These are phyloP conservation scores for Basidiobolus meristosporus DNA, from an alignment of 371 early-diverging fungal species.

Conservation along the genomic window DNA sequence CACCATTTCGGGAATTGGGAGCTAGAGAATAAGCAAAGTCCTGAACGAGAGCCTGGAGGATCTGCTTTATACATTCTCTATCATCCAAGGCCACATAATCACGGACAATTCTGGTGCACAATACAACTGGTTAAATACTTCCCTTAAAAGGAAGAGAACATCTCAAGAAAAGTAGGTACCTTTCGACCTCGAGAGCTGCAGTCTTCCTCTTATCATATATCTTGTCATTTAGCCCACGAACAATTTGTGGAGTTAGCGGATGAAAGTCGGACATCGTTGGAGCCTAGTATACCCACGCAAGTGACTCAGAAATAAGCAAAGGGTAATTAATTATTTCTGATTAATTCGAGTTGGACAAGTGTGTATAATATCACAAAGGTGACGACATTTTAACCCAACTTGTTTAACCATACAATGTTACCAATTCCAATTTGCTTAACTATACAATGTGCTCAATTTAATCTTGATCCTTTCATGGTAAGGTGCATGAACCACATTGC, in stretches of 20 bases:
- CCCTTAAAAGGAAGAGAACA: not conserved
- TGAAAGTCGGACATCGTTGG: conserved; percentile 12
- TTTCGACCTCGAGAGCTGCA: conserved; percentile 77
- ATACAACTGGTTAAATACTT: not conserved
- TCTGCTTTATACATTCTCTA: conserved; percentile 23
- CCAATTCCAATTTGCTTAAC: too few relatives aligned
- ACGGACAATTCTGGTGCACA: conserved; percentile 32
- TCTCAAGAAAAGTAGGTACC: conserved; percentile 17
- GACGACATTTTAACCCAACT: too few relatives aligned
- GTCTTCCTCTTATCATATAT: conserved; percentile 77
- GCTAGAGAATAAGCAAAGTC: conserved; percentile 68
- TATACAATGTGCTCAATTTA: too few relatives aligned
- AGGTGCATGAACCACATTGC: too few relatives aligned
- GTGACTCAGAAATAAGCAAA: too few relatives aligned
- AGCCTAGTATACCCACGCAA: too few relatives aligned
- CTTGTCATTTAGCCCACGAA: conserved; percentile 57
- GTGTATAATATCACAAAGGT: too few relatives aligned
- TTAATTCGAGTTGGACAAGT: too few relatives aligned
- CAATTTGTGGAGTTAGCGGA: conserved; percentile 12
- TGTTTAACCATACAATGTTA: too few relatives aligned
- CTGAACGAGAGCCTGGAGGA: conserved; percentile 46
- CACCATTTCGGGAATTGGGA: conserved; percentile 75
- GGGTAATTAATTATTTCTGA: too few relatives aligned
- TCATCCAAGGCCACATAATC: conserved; percentile 30
- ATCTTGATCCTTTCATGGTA: too few relatives aligned